A percentile compares a stretch with the other conserved stretches of the same genome.
phyloP scores from a whole-genome alignment of 176 grass and related monocot species.

The Oryza meridionalis region DNA sequence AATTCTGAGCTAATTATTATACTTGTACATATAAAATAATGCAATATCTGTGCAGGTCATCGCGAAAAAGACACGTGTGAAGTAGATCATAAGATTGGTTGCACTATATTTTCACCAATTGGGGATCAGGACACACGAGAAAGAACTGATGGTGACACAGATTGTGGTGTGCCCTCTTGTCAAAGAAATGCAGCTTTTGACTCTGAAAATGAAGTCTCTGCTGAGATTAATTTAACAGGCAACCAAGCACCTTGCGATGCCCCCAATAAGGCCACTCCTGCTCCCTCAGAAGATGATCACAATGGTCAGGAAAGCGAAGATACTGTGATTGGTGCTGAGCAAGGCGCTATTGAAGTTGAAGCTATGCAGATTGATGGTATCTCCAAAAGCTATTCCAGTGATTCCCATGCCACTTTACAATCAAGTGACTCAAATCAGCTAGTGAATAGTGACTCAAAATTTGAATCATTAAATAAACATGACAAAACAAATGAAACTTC shows the following conservation, averaged over 20 bases:
- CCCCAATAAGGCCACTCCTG: constrained; percentile 24
- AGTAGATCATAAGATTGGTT: constrained; percentile 21
- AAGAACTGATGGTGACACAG: not conserved
- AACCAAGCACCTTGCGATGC: constrained; percentile 4
- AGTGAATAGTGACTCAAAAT: constrained; percentile 1
- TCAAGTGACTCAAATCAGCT: constrained; percentile 22
- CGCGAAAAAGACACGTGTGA: not conserved
- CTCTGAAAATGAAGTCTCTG: constrained; percentile 28
- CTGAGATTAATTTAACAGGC: constrained; percentile 11
- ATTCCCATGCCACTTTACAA: constrained; percentile 15
- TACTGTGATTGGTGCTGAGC: constrained; percentile 4
- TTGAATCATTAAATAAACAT: not conserved
- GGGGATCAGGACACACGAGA: constrained; percentile 15
- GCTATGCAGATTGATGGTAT: constrained; percentile 2
- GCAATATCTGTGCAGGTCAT: constrained; percentile 38
- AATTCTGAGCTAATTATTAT: constrained; percentile 11
- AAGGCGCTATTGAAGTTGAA: constrained; percentile 16
- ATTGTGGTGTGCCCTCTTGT: constrained; percentile 23
- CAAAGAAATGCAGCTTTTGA: constrained; percentile 32
- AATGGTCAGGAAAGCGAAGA: constrained; percentile 24
- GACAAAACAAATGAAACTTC: constrained; percentile 23
- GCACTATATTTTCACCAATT: constrained; percentile 11
- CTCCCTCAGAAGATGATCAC: constrained; percentile 24
- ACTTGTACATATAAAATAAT: not conserved
- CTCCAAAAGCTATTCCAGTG: constrained; percentile 22